A percentile compares a stretch with the other conserved stretches of the same genome.
Evolutionary conservation across 495 filamentous ascomycete genomes (phyloP).

Genomic region (Lepidopterella palustris): DNA sequence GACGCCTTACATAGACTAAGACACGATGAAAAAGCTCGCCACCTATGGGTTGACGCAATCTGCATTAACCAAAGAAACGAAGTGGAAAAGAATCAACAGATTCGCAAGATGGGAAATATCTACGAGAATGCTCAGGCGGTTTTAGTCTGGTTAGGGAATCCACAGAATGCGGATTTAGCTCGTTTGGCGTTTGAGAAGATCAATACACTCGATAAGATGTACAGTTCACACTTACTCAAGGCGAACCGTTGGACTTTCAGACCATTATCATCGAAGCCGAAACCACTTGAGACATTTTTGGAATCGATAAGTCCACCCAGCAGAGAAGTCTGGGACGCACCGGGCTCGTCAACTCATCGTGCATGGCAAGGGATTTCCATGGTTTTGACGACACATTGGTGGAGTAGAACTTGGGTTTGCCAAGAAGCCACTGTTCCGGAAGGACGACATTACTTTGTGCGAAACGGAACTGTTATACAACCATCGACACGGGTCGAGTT

Average conservation of each 20-base stretch:
- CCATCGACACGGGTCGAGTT: not conserved
- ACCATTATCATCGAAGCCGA: too few species aligned
- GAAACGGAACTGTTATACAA: not conserved
- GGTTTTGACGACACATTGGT: not conserved
- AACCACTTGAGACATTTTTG: not conserved
- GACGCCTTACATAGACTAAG: not conserved
- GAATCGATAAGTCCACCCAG: not conserved
- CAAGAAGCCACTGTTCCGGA: not conserved
- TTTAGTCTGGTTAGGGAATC: not conserved
- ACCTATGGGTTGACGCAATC: constrained; percentile 2
- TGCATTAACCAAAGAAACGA: constrained; percentile 3
- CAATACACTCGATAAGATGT: too few species aligned
- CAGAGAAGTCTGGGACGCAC: not conserved
- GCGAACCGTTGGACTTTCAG: too few species aligned
- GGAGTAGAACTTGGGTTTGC: not conserved
- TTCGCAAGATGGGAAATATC: not conserved
- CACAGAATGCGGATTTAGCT: not conserved
- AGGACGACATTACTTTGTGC: not conserved
- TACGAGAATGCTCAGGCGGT: not conserved
- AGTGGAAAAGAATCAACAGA: not conserved
- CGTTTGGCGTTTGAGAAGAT: not conserved
- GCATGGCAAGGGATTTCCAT: not conserved
- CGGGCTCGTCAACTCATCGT: not conserved
- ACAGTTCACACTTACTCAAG: too few species aligned
- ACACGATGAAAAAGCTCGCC: not conserved